Evolutionary conservation across 2,329 filamentous ascomycete genomes (phyloP), one percentile per base, ranked within the genome.

Genomic region (Zelopaecilomyces penicillatus): DNA sequence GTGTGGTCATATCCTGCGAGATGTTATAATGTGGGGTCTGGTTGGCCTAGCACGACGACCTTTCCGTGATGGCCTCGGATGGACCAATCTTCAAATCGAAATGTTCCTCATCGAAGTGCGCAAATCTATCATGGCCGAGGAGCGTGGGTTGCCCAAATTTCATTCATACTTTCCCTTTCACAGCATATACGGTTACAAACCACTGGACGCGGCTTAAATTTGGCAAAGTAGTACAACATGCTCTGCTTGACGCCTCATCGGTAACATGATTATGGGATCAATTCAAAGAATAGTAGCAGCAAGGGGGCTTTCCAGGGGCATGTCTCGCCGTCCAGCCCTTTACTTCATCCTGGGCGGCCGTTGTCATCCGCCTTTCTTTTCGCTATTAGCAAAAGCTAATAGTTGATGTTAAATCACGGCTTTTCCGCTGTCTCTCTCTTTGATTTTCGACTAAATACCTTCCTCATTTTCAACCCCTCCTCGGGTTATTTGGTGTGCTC

Each of bases 1-100:
- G 32, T 73, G 68, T 49, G 73, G 73, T 2, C 59, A 70, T 30
- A 63, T 74, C 27, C 53, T 74, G 47, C 60, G 69, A 31, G 69
- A 70, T 28, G 65, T 65, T 4, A 57, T 67, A 42, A 58, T 67
- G 52, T 62, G 64, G 55, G 66, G 66, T 2, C 58, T 71, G 28
- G 54, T 63, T 29, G 68, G 67, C 2, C 49, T 70, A 6, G 54
- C 65, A 6, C 57, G 64, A 37, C 57, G 60, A 27, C 65, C 68
- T 1, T 62, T 71, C 41, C 61, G 62, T 6, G 60, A 65, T 10
- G 66, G 66, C 1, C 56, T 70, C 2, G 51, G 56, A 5, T 71
- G 68, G 68, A 69, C 67, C 1, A 38, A 52, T 28, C 44, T 66
- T 11, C 65, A 70, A 50, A 66, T 68, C 30, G 65, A 70, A 50